Base-by-base conservation (phyloP, 768 basidiomycete genomes). In the Naganishia friedmannii region DNA sequence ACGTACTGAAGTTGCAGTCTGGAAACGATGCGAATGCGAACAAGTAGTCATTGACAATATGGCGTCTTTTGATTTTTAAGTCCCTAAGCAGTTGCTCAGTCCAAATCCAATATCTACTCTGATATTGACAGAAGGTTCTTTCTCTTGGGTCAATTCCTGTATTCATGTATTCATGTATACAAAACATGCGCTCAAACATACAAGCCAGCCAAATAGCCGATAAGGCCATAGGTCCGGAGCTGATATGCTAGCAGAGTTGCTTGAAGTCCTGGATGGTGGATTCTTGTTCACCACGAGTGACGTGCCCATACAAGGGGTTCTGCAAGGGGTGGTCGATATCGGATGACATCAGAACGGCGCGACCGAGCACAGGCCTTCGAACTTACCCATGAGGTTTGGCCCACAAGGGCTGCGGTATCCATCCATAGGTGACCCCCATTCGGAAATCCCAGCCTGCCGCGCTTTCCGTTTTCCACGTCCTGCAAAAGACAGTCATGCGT, bases 381-480 rank as follows among this genome's bases (percentile, higher is more conserved):
- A 51, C 75, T 69, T 63, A 73, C 74, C 78, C 78, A 60, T 77
- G 74, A 15, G 77, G 78, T 68, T 78, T 78, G 17, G 76, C 74
- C 15, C 72, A 73, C 28, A 80, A 72, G 21, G 79, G 79, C 19
- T 67, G 73, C 0, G 79, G 79, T 28, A 80, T 75, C 76, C 76
- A 80, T 13, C 79, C 79, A 72, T 79, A 77, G 0, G 77, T 77
- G 17, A 80, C 74, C 0, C 78, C 77, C 29, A 65, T 67, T 37
- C 73, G 70, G 70, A 80, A 73, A 4, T 75, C 75, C 79, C 79
- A 80, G 65, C 79, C 79, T 6, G 75, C 70, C 17, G 79, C 79
- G 53, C 74, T 69, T 65, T 80, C 79, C n/a, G 78, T 79, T 73
- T 80, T 80, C 79, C 79, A 80, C 1, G 77, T 77, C 79, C 78